Conservation (phyloP, 2,329 filamentous ascomycete species). For the Cytospora piceae region DNA sequence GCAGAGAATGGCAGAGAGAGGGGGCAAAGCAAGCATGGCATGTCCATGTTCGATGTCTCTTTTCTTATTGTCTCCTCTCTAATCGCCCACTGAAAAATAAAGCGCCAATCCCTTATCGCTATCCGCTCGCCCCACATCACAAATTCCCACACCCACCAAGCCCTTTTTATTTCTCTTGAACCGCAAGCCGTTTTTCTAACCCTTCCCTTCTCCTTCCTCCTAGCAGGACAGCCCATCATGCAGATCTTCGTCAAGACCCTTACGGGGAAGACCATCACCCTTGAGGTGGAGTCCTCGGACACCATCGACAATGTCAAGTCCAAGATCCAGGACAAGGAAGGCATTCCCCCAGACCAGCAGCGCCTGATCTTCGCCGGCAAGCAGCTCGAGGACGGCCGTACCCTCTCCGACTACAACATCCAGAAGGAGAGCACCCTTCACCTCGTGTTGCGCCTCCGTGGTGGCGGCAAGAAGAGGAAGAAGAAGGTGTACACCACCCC, state of each 20-base stretch:
- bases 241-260: constrained; percentile 83
- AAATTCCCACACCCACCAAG: constrained; percentile 28
- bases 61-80: neutral
- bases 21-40: neutral
- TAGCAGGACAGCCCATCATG: constrained; percentile 64
- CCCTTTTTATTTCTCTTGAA: constrained; percentile 23
- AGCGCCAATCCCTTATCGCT: constrained; percentile 5
- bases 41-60: neutral
- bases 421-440: constrained; percentile 99
- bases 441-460: constrained; percentile 95
- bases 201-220: constrained; percentile 45
- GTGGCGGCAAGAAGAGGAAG: constrained; percentile 99
- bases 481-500: constrained; percentile 99
- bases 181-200: constrained; percentile 29
- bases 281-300: constrained; percentile 99
- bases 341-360: constrained; percentile 98
- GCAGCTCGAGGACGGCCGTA: constrained; percentile 99
- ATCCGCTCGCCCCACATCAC: constrained; percentile 29
- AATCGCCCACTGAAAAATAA: constrained; percentile 3
- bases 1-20: neutral
- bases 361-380: constrained; percentile 99
- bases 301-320: constrained; percentile 99
- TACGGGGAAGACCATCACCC: constrained; percentile 99
- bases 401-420: constrained; percentile 99
- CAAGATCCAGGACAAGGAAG: constrained; percentile 99